phyloP scores from a whole-genome alignment of 352 stramenopile species.

The Globisporangium solare region DNA sequence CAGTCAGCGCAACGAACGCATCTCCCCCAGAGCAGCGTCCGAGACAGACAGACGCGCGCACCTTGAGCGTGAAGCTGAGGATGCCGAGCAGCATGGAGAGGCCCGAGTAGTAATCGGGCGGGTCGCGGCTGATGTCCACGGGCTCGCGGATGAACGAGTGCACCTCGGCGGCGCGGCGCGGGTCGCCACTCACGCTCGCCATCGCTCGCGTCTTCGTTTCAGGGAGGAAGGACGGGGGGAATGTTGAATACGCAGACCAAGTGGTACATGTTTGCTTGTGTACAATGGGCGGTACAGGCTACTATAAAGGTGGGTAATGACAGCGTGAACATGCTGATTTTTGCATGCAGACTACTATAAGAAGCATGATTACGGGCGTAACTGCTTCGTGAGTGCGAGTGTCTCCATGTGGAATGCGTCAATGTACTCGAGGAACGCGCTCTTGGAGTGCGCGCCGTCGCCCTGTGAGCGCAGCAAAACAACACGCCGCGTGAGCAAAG shows the following conservation, averaged over 20 bases:
- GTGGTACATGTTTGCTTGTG: no score
- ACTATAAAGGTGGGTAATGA: no score
- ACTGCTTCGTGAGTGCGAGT: slow-evolving; percentile 22
- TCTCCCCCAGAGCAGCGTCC: neutral
- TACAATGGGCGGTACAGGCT: no score
- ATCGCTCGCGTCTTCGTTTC: slow-evolving; percentile 1
- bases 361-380: neutral
- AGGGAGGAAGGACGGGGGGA: no score
- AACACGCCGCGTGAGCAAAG: neutral
- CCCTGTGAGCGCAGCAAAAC: neutral
- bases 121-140: slow-evolving; percentile 28
- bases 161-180: slow-evolving; percentile 53
- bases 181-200: slow-evolving; percentile 34
- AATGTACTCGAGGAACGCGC: slow-evolving; percentile 62
- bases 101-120: slow-evolving; percentile 60
- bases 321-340: no score
- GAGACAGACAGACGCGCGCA: slow-evolving; percentile 19
- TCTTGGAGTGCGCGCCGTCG: slow-evolving; percentile 22
- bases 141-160: slow-evolving; percentile 66
- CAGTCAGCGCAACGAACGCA: neutral
- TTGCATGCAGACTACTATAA: no score
- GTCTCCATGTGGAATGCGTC: slow-evolving; percentile 63
- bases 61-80: slow-evolving; percentile 60
- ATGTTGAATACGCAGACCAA: no score
- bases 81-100: slow-evolving; percentile 59